Base-by-base conservation (phyloP, 139 green algal genomes). In the Desmodesmus armatus region DNA sequence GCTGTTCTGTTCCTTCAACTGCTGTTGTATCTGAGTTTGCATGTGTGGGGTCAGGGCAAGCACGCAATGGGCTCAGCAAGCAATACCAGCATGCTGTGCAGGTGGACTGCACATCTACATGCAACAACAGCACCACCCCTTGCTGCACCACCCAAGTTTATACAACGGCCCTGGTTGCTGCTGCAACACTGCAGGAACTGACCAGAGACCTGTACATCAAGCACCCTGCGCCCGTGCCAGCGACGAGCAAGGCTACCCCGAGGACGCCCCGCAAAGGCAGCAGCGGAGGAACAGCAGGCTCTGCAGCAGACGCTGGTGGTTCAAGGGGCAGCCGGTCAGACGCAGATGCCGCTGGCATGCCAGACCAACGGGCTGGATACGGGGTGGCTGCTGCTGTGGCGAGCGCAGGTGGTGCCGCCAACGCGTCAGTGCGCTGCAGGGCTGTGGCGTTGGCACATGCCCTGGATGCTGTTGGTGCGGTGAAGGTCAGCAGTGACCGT, bases 151-250 rank as follows among this genome's bases (percentile, higher is more conserved):
- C n/a, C n/a, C n/a, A n/a, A n/a, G n/a, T n/a, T n/a, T n/a, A n/a
- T n/a, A n/a, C n/a, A n/a, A n/a, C n/a, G n/a, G n/a, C n/a, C n/a
- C n/a, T n/a, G n/a, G n/a, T n/a, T n/a, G n/a, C n/a, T n/a, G n/a
- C n/a, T n/a, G n/a, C n/a, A n/a, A n/a, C 58, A 66, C 23, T 33
- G 69, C 76, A 82, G 76, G 76, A 82, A 37, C 76, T 82, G 55
- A 35, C 25, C 13, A 19, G 17, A 13, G 55, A 55, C 25, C 37
- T 82, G 53, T 71, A 53, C 39, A 39, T 82, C 5, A 65, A 29
- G 1, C 55, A 71, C 25, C 43, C 69, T 55, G 29, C 63, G n/a
- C n/a, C n/a, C n/a, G n/a, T n/a, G n/a, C n/a, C n/a, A 43, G 63
- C 7, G 15, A 39, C 35, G 37, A 41, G 21, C 23, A 63, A 27